phyloP scores from a whole-genome alignment of 1,284 basidiomycete species.

The Leccinum proliferum region DNA sequence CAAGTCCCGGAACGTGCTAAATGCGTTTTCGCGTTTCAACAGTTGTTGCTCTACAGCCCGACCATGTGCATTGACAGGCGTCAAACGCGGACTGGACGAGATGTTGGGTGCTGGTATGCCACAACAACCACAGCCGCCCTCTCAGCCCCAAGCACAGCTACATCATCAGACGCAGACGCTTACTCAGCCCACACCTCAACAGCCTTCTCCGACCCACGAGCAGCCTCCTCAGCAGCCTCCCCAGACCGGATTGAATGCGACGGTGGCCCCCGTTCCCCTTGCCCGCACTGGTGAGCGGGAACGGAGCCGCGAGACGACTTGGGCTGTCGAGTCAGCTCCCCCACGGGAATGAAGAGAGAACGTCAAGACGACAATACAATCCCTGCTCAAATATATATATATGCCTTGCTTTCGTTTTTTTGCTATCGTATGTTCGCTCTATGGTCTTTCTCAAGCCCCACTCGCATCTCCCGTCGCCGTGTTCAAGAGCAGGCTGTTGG shows the following conservation, averaged over 20 bases:
- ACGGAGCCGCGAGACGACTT: slow-evolving; percentile 26
- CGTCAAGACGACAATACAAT: slow-evolving; percentile 11
- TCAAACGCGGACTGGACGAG: slow-evolving; percentile 71
- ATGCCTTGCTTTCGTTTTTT: slow-evolving; percentile 21
- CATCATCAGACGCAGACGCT: slow-evolving; percentile 19
- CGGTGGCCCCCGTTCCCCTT: slow-evolving; percentile 17
- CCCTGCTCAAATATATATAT: slow-evolving; percentile 19
- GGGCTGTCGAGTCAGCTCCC: slow-evolving; percentile 27
- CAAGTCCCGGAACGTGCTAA: slow-evolving; percentile 75
- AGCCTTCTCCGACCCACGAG: slow-evolving; percentile 22
- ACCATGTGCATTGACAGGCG: slow-evolving; percentile 38
- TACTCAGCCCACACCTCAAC: slow-evolving; percentile 19
- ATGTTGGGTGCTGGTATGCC: slow-evolving; percentile 34
- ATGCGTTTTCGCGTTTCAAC: slow-evolving; percentile 68
- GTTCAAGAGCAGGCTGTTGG: slow-evolving; percentile 9
- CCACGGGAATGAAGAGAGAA: slow-evolving; percentile 21
- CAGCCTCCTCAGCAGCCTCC: slow-evolving; percentile 23
- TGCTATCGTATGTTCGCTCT: slow-evolving; percentile 24
- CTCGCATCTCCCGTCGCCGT: slow-evolving; percentile 14
- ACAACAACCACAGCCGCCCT: slow-evolving; percentile 17
- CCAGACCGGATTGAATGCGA: slow-evolving; percentile 12
- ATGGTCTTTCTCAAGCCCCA: slow-evolving; percentile 20
- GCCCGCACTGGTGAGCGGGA: slow-evolving; percentile 24
- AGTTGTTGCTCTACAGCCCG: slow-evolving; percentile 66
- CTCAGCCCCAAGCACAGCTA: slow-evolving; percentile 20